Evolutionary conservation across 345 rosid species (phyloP).

Genomic region (Trapa incisa): DNA sequence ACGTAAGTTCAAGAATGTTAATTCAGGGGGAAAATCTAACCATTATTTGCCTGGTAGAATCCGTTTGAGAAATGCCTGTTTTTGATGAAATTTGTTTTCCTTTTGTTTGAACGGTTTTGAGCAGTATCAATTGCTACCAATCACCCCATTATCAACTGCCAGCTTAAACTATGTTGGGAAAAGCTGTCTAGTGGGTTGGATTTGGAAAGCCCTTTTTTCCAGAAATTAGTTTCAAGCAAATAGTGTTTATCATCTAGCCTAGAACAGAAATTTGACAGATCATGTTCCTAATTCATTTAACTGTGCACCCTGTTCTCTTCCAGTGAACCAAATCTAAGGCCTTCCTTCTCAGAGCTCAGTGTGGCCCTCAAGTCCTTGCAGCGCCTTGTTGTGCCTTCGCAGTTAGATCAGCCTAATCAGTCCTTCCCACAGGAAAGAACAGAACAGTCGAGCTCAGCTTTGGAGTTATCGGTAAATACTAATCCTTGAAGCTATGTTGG

Average conservation of each 20-base stretch:
- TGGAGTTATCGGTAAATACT: conserved; percentile 46
- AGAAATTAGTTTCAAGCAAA: neutral
- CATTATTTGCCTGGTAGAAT: neutral
- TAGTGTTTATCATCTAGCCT: neutral
- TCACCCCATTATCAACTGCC: neutral
- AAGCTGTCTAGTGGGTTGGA: neutral
- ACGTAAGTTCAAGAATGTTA: conserved; percentile 36
- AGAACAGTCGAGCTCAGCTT: conserved; percentile 28
- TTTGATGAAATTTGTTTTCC: neutral
- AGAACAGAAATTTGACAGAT: neutral
- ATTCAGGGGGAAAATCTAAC: neutral
- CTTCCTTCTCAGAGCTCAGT: conserved; percentile 69
- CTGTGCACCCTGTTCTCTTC: conserved; percentile 6
- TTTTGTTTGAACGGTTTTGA: neutral
- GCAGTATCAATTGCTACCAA: too few relatives aligned
- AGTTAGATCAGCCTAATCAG: conserved; percentile 34
- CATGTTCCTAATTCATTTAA: neutral
- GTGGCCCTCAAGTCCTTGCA: conserved; percentile 76
- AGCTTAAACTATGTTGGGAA: too few relatives aligned
- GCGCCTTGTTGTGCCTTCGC: conserved; percentile 49
- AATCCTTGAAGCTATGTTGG: conserved; percentile 31
- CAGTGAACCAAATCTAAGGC: conserved; percentile 88
- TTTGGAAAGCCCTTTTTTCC: neutral
- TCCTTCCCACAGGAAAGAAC: conserved; percentile 29
- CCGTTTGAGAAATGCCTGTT: neutral